phyloP scores from a whole-genome alignment of 768 basidiomycete genomes.

The Termitomyces sp. region DNA sequence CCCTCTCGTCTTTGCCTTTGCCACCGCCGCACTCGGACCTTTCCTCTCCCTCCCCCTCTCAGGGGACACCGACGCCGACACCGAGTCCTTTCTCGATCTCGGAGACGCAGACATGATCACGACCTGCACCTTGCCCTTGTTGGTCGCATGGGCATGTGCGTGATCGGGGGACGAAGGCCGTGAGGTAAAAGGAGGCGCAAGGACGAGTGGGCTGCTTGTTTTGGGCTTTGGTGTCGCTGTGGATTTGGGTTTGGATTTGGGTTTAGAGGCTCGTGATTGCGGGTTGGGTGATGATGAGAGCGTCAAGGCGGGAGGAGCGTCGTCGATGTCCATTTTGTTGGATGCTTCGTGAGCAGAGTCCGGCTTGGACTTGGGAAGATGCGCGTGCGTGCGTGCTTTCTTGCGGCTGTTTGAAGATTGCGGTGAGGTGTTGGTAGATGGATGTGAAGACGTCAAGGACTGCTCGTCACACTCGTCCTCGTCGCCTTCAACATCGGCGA shows the following conservation, averaged over 20 bases:
- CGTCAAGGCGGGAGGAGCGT: neutral
- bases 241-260: constrained; percentile 9
- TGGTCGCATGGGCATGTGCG: neutral
- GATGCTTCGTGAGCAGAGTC: neutral
- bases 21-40: constrained; percentile 10
- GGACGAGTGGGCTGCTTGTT: constrained; percentile 24
- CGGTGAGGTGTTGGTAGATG: constrained; percentile 15
- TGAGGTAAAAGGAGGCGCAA: constrained; percentile 14
- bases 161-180: constrained; percentile 8
- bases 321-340: constrained; percentile 15
- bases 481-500: constrained; percentile 5
- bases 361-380: constrained; percentile 1
- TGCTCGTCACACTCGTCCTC: constrained; percentile 15
- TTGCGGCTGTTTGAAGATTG: constrained; percentile 22
- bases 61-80: constrained; percentile 5
- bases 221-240: constrained; percentile 9
- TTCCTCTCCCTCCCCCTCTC: constrained; percentile 4
- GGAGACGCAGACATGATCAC: constrained; percentile 5
- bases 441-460: constrained; percentile 9
- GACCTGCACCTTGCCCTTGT: neutral
- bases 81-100: constrained; percentile 4
- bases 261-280: constrained; percentile 9
- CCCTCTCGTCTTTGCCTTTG: neutral
- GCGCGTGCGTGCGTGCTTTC: constrained; percentile 12
- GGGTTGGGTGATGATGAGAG: constrained; percentile 18